phyloP scores from a whole-genome alignment of 2,329 filamentous ascomycete genomes.

The Fusarium equiseti region DNA sequence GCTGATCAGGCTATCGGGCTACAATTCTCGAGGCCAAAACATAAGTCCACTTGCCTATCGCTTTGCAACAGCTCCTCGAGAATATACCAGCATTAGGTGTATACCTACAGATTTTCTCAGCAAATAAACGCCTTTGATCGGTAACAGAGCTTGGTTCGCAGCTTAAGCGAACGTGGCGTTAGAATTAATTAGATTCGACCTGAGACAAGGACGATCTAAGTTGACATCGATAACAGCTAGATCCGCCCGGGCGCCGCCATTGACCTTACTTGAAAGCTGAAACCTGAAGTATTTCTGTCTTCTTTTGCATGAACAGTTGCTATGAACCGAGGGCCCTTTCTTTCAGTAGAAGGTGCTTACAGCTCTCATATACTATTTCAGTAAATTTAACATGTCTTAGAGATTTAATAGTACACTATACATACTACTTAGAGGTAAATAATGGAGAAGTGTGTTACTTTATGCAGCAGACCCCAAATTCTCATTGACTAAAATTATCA shows the following conservation, averaged over 20 bases:
- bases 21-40: background rate
- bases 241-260: background rate
- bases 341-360: background rate
- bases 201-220: slow-evolving; percentile 28
- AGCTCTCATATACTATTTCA: background rate
- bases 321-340: background rate
- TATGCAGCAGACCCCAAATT: background rate
- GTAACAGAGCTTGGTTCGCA: slow-evolving; percentile 15
- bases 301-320: background rate
- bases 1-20: background rate
- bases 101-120: slow-evolving; percentile 12
- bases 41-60: background rate
- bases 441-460: background rate
- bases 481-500: background rate
- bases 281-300: background rate
- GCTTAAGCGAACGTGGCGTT: slow-evolving; percentile 23
- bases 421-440: background rate
- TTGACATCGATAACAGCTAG: background rate
- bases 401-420: background rate
- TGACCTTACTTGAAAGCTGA: background rate
- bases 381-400: background rate
- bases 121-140: background rate
- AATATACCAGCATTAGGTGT: background rate
- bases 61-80: background rate
- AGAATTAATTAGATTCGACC: slow-evolving; percentile 21